Base-by-base conservation (phyloP, 352 stramenopile genomes). In the Phytophthora lateralis region DNA sequence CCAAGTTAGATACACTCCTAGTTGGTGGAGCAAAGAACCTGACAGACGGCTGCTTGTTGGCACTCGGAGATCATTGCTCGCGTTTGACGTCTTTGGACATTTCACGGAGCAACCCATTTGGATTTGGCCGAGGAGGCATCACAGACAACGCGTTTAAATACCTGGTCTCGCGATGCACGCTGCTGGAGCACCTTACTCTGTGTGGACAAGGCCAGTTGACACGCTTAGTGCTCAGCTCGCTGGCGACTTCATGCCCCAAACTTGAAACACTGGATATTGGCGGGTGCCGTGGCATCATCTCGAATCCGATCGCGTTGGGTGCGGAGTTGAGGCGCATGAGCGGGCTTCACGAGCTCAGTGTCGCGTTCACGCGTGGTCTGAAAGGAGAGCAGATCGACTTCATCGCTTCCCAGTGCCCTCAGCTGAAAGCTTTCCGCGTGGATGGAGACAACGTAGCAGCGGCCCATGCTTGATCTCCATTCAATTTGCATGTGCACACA, bases 51-150 rank as follows among this genome's bases (percentile, higher is more conserved):
- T 68, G 73, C 0, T 49, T 91, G 8, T 10, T 73, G 7, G 71
- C 73, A 0, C 54, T 91, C 24, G 79, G 61, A 10, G 57, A 76
- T 20, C 50, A 80, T 44, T 91, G 75, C 41, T 15, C 49, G 7
- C 9, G 30, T 8, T 71, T 91, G 21, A 63, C 68, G 27, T 58
- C 57, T n/a, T 50, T 91, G 8, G 79, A 88, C 18, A 81, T 89
- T 58, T 73, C 77, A 26, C 70, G 72, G 17, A 91, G 82, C 54
- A 91, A 89, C 56, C 82, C 79, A 1, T 91, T 89, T 53, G 79
- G 78, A 15, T 73, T 76, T 49, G 64, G 77, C 20, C 82, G 76
- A 15, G 71, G 76, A 18, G 76, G 79, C 0, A 69, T 91, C 14
- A 87, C 62, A 14, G 75, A 91, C 38, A 55, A 58, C 2, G 74